A percentile compares a stretch with the other conserved stretches of the same genome.
phyloP scores from a whole-genome alignment of 2,329 filamentous ascomycete species.

The Penicillium sumatraense region DNA sequence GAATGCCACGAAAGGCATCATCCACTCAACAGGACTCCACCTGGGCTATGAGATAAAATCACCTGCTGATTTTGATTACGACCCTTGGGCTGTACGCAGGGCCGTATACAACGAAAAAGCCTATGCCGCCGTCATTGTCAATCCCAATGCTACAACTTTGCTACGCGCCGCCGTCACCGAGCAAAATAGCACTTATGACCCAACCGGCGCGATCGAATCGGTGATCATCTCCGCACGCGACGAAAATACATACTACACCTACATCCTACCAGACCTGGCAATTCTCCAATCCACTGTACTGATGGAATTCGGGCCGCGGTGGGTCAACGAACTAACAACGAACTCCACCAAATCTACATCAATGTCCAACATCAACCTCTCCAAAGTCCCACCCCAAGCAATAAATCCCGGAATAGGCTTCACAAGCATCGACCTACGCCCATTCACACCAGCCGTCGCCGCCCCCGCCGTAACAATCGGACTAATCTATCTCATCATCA shows the following conservation, averaged over 20 bases:
- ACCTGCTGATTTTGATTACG: constrained; percentile 58
- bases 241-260: constrained; percentile 57
- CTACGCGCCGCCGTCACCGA: constrained; percentile 59
- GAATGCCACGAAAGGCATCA: constrained; percentile 50
- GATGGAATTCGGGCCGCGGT: constrained; percentile 53
- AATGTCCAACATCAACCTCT: constrained; percentile 42
- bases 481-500: constrained; percentile 69
- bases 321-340: constrained; percentile 40
- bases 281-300: constrained; percentile 54
- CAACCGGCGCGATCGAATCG: constrained; percentile 61
- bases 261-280: constrained; percentile 58
- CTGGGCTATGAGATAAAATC: constrained; percentile 58
- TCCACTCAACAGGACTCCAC: constrained; percentile 43
- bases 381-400: constrained; percentile 54
- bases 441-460: constrained; percentile 59
- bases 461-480: constrained; percentile 66
- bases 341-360: constrained; percentile 31
- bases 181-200: constrained; percentile 65
- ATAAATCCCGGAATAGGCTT: constrained; percentile 62
- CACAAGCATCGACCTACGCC: constrained; percentile 61
- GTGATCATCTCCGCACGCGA: constrained; percentile 62
- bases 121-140: constrained; percentile 67
- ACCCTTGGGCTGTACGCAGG: constrained; percentile 61
- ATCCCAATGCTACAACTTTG: constrained; percentile 64
- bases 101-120: constrained; percentile 63